Base-by-base conservation (phyloP, 108 stramenopile genomes). In the Pseudonitzschia multiseries region DNA sequence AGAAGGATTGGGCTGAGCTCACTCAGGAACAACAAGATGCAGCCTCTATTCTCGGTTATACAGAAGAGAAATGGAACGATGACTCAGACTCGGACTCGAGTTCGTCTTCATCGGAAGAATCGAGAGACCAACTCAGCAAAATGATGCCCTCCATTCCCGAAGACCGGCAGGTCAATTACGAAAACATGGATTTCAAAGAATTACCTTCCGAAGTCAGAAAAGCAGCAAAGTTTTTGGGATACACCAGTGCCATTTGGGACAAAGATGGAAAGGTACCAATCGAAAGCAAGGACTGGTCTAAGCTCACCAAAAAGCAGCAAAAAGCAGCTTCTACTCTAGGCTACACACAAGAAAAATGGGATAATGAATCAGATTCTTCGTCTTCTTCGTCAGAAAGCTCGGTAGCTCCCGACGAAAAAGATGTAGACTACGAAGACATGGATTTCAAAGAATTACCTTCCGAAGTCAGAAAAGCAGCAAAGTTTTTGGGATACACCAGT, bases 361-460 rank as follows among this genome's bases (percentile, higher is more conserved):
- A 36, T 36, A 61, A 68, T 27, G 64, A 65, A 40, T 59, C 57
- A 22, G 57, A 59, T 59, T 59, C 68, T 13, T 50, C 68, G 10
- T 24, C 65, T 18, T 26, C 36, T 51, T 50, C 51, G 2, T 36
- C 36, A 2, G 36, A 36, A 36, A 36, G 36, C 36, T 6, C 31
- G 20, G 56, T 18, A 29, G 57, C 36, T 6, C 4, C 36, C 36
- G 29, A 70, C 5, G 15, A 40, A 64, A 42, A 32, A 41, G 10
- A 18, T 22, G 17, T 14, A 1, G n/a, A 22, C 22, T 73, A 77
- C 76, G 80, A 81, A 21, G 76, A 68, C 21, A 40, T 54, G 14
- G 78, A 79, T 44, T 86, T 82, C 79, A 73, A 67, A 1, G 82
- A 86, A 32, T 44, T 86, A 32, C 80, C 81, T 28, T 21, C 41